phyloP scores from a whole-genome alignment of 495 filamentous ascomycete genomes.

The Talaromyces wortmannii region DNA sequence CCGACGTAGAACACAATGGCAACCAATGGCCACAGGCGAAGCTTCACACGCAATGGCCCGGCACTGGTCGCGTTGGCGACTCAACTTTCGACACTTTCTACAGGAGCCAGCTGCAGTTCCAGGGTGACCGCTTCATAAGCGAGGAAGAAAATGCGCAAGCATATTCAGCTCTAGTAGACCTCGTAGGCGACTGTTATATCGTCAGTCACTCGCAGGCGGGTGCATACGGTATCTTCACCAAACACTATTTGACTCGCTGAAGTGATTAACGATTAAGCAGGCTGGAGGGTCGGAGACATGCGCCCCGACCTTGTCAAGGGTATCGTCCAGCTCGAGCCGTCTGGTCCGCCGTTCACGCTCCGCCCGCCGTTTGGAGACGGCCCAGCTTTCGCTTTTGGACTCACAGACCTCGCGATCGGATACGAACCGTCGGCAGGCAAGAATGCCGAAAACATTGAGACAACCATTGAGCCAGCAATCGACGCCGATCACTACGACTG shows the following conservation, averaged over 20 bases:
- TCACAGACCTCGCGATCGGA: slow-evolving; percentile 19
- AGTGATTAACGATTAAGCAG: background rate
- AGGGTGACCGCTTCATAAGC: slow-evolving; percentile 7
- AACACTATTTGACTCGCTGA: background rate
- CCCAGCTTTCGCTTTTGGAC: slow-evolving; percentile 14
- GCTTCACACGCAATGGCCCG: slow-evolving; percentile 50
- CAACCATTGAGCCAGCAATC: background rate
- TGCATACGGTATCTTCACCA: slow-evolving; percentile 8
- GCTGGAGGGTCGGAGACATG: slow-evolving; percentile 21
- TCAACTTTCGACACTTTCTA: slow-evolving; percentile 41
- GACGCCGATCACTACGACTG: slow-evolving; percentile 9
- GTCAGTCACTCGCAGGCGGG: slow-evolving; percentile 25
- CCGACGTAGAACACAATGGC: slow-evolving; percentile 21
- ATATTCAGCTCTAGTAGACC: slow-evolving; percentile 21
- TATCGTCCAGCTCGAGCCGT: slow-evolving; percentile 21
- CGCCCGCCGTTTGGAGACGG: slow-evolving; percentile 8
- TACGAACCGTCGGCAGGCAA: slow-evolving; percentile 12
- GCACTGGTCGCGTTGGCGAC: slow-evolving; percentile 39
- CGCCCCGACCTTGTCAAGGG: slow-evolving; percentile 16
- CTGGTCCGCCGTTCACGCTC: slow-evolving; percentile 15
- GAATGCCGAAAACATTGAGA: background rate
- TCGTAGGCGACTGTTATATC: slow-evolving; percentile 18
- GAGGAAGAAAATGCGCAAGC: slow-evolving; percentile 17
- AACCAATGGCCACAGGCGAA: slow-evolving; percentile 35
- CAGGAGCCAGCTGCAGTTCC: slow-evolving; percentile 18